A percentile compares a stretch with the other conserved stretches of the same genome.
These are phyloP conservation scores for Mycena citricolor DNA, from an alignment of 1,284 basidiomycete species.

Conservation along the genomic window DNA sequence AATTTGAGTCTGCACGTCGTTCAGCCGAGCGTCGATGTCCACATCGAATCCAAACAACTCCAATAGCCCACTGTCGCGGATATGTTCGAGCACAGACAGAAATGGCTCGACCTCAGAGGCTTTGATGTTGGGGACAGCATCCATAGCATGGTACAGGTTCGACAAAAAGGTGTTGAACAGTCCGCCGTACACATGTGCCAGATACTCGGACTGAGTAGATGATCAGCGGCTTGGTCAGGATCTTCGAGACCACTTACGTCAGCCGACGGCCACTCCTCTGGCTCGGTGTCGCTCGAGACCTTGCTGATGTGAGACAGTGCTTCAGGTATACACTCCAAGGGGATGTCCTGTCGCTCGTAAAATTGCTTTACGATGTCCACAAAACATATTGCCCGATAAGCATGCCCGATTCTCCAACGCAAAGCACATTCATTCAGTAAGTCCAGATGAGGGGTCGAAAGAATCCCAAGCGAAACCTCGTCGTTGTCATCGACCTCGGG, in stretches of 20 bases:
- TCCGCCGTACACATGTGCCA: conserved; percentile 62
- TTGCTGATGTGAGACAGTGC: conserved; percentile 76
- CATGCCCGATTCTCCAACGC: conserved; percentile 85
- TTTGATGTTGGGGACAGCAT: conserved; percentile 71
- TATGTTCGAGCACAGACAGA: conserved; percentile 67
- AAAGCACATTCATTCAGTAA: conserved; percentile 86
- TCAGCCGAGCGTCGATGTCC: conserved; percentile 61
- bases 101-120: conserved; percentile 64
- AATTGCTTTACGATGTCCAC: conserved; percentile 85
- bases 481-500: conserved; percentile 90
- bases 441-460: conserved; percentile 81
- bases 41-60: conserved; percentile 56
- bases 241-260: conserved; percentile 61
- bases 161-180: conserved; percentile 90
- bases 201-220: conserved; percentile 54
- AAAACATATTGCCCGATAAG: conserved; percentile 81
- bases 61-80: conserved; percentile 68
- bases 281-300: conserved; percentile 64
- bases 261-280: conserved; percentile 77
- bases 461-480: conserved; percentile 92
- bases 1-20: conserved; percentile 72
- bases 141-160: conserved; percentile 82
- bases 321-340: conserved; percentile 92
- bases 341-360: conserved; percentile 89
- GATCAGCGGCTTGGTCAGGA: conserved; percentile 8